Percentiles rank a stretch among this genome's conserved stretches.
Evolutionary conservation across 768 basidiomycete species (phyloP).

Genomic region (Daedaleopsis sinensis): DNA sequence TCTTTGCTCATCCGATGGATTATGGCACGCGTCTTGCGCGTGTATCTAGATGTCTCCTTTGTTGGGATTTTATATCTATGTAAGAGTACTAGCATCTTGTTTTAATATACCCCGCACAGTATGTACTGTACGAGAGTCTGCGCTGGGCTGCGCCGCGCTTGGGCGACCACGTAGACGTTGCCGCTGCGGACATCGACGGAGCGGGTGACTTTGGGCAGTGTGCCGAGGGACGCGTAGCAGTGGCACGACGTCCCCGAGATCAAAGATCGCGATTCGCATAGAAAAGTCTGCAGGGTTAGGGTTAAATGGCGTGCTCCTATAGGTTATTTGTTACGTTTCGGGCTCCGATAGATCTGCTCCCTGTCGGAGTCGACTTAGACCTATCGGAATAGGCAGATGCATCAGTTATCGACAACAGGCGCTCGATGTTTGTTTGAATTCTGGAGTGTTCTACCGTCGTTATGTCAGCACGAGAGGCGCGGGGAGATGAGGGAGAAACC

Average conservation of each 20-base stretch:
- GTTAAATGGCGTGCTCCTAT: neutral
- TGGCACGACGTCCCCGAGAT: neutral
- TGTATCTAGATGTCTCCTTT: no score
- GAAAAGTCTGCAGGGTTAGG: neutral
- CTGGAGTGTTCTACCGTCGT: conserved; percentile 9
- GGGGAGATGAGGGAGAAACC: neutral
- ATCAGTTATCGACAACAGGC: conserved; percentile 1
- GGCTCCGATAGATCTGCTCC: neutral
- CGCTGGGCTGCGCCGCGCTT: no score
- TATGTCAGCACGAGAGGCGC: conserved; percentile 4
- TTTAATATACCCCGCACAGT: neutral
- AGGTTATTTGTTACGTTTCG: neutral
- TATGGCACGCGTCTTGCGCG: neutral
- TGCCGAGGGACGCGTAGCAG: neutral
- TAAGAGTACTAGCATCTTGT: no score
- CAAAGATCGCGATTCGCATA: neutral
- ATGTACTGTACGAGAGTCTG: no score
- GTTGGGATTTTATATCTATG: no score
- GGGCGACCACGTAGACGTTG: neutral
- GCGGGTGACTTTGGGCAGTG: no score
- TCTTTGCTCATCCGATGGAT: neutral
- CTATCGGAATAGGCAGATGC: neutral
- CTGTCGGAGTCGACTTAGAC: neutral
- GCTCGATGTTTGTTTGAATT: neutral
- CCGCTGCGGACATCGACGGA: neutral